Conservation (phyloP, 352 stramenopile genomes). For the Blastocystis sp. region DNA sequence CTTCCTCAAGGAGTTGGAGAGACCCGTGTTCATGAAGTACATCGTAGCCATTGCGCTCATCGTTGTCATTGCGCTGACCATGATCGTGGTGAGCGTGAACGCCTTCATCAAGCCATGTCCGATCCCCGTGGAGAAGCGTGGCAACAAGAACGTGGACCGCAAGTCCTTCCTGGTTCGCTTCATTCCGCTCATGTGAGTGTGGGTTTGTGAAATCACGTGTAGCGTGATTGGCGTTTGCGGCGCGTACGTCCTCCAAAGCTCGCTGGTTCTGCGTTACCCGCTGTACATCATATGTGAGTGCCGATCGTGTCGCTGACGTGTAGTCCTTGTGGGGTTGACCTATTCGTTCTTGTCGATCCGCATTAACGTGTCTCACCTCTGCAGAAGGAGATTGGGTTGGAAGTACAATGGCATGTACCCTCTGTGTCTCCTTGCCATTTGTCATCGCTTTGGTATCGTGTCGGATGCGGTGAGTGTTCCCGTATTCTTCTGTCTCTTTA, state of each 20-base stretch:
- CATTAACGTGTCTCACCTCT: constrained; percentile 60
- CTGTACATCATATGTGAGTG: constrained; percentile 18
- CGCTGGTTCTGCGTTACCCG: neutral
- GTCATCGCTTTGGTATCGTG: constrained; percentile 25
- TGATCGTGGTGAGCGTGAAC: neutral
- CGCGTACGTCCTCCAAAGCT: neutral
- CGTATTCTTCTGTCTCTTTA: constrained; percentile 42
- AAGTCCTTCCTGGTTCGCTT: constrained; percentile 18
- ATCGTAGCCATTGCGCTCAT: constrained; percentile 8
- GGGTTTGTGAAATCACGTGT: neutral
- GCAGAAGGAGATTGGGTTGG: constrained; percentile 3
- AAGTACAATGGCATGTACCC: constrained; percentile 20
- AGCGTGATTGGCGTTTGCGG: neutral
- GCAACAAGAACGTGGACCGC: constrained; percentile 69
- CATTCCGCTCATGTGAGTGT: neutral
- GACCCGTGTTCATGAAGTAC: neutral
- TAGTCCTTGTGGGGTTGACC: constrained; percentile 66
- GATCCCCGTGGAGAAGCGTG: constrained; percentile 52
- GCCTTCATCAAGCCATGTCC: constrained; percentile 14
- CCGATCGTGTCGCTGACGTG: neutral
- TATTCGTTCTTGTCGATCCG: constrained; percentile 69
- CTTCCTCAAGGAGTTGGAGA: neutral
- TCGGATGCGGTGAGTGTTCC: neutral
- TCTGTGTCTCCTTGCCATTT: neutral
- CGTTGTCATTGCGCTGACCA: constrained; percentile 15